Base-by-base conservation (phyloP, 306 rosid species). In the Vigna nakashimae region DNA sequence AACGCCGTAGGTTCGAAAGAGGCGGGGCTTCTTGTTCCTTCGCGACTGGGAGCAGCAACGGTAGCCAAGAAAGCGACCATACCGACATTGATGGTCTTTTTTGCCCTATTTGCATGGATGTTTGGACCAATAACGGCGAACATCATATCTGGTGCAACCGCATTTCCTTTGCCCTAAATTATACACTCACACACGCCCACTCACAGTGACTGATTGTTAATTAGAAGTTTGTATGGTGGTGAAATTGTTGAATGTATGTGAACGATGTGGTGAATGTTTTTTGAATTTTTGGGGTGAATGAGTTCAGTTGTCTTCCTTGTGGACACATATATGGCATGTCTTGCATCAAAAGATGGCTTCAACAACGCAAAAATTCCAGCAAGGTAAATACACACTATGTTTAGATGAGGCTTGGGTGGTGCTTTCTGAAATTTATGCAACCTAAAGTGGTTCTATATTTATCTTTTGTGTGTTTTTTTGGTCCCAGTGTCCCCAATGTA, bases 261-360 rank as follows among this genome's bases (percentile, higher is more conserved):
- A 56, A 14, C 4, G 59, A 43, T 24, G 80, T 63, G 17, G 48
- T 71, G 12, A 42, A 34, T 64, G n/a, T 24, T 3, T 36, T 60
- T 65, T 72, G 3, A 12, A 5, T 51, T 28, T 76, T 32, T 42
- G 60, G 45, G 82, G 66, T 67, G 77, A 68, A 48, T 40, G 82
- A 32, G 28, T 84, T 78, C 89, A 93, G 98, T 32, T 93, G 97
- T 85, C 98, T 93, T 88, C 95, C 98, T 73, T 93, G 98, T 71
- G 98, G 98, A 59, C 98, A 93, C 85, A 38, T 93, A 24, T 93
- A 85, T 82, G 98, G 98, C 18, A 87, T 90, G 93, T 91, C 97
- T 77, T 93, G 98, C 84, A 86, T 93, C 68, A 88, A 74, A 57
- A 89, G 48, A 79, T 93, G 98, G 98, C 84, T 93, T 71, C 80